Evolutionary conservation across 768 basidiomycete species (phyloP), one percentile per base, ranked within the genome.

Genomic region (Serpula lacrymans): DNA sequence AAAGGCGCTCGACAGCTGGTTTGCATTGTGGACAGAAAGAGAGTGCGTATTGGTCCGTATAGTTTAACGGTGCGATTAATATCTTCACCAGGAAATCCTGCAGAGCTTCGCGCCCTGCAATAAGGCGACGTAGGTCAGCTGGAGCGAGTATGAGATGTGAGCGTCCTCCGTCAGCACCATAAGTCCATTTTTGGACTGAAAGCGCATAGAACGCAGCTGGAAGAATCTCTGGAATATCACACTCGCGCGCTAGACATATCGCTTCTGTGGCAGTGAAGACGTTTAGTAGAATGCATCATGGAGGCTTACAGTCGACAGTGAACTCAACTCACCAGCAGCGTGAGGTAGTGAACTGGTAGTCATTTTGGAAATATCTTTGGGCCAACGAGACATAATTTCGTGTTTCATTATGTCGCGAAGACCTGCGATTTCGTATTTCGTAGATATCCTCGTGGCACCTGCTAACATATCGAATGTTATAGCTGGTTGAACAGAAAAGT

Each of bases 161-260:
- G 17, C 43, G 54, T 1, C 62, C 60, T 11, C 58, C 59, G 14
- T 63, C 64, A 5, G 56, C 45, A 20, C 44, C 43, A 25, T 31
- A 39, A 24, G 41, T 43, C 50, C 59, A 63, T 13, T 54, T 53
- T 31, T 64, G 53, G 12, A 64, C 45, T 5, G 63, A 61, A 17
- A 70, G 59, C 4, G 63, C 65, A 46, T 67, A 70, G 43, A 70
- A 68, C 13, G 62, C 62, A n/a, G 66, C 57, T 5, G 67, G 66
- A 16, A 68, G 57, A 34, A 68, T 64, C 14, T 64, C 58, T 2
- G 60, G 60, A 23, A 68, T 43, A 28, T 61, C 50, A 34, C 58
- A 57, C 40, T 68, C 60, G 21, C 59, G 55, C 6, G 63, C 61
- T 18, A 70, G 62, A 14, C 39, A 34, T 31, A 67, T 64, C 4